These are phyloP conservation scores for Echium plantagineum DNA, from an alignment of 257 asterid species.

Conservation along the genomic window DNA sequence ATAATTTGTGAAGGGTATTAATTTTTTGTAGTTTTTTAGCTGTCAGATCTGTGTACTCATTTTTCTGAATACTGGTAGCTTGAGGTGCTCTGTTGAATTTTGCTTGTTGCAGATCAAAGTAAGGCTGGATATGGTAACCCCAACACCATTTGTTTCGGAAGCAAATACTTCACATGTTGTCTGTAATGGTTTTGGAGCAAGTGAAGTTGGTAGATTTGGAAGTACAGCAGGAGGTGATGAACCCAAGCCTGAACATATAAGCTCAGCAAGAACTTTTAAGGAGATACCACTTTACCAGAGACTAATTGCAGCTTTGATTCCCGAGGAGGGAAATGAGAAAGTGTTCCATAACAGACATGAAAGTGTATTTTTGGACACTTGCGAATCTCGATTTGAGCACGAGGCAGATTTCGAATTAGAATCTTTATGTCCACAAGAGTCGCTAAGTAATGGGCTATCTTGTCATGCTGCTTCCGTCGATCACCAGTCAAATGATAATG, in stretches of 20 bases:
- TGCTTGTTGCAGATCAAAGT: conserved; percentile 35
- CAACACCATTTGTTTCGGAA: conserved; percentile 33
- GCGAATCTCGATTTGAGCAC: conserved; percentile 41
- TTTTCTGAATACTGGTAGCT: background rate
- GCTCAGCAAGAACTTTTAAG: conserved; percentile 32
- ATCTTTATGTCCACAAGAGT: conserved; percentile 24
- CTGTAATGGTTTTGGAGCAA: conserved; percentile 29
- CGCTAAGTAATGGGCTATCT: conserved; percentile 31
- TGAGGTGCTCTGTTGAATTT: background rate
- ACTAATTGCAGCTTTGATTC: conserved; percentile 68
- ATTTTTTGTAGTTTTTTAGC: background rate
- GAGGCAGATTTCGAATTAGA: conserved; percentile 43
- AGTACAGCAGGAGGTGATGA: conserved; percentile 37
- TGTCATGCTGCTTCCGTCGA: conserved; percentile 44
- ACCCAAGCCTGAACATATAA: conserved; percentile 35
- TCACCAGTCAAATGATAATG: conserved; percentile 30
- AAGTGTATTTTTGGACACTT: conserved; percentile 30
- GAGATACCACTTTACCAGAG: conserved; percentile 66
- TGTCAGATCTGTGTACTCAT: background rate
- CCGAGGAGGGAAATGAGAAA: conserved; percentile 53
- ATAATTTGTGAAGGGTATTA: background rate
- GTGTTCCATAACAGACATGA: conserved; percentile 34
- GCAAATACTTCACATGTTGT: conserved; percentile 35
- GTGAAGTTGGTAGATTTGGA: conserved; percentile 41
- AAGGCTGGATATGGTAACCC: conserved; percentile 29